Conservation (phyloP, 1,284 basidiomycete species). For the Rhodotorula mucilaginosa region DNA sequence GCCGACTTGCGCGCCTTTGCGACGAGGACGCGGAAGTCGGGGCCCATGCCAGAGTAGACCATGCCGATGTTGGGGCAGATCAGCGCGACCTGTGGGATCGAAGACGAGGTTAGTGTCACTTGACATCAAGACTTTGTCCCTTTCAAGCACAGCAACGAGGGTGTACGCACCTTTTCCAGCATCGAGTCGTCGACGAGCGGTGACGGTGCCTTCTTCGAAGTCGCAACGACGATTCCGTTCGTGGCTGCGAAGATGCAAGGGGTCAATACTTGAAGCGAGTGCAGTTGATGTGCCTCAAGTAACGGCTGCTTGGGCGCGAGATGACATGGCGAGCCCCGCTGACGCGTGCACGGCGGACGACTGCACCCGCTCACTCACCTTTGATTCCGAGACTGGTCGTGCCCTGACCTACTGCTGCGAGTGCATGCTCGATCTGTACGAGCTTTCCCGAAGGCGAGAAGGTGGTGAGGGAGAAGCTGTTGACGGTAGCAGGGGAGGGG, state of each 20-base stretch:
- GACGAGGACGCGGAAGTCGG: conserved; percentile 93
- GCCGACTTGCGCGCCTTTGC: conserved; percentile 94
- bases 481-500: background rate
- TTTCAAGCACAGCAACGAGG: too few relatives aligned
- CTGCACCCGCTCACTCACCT: conserved; percentile 60
- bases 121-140: too few relatives aligned
- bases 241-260: conserved; percentile 62
- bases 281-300: too few relatives aligned
- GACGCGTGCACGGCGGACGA: background rate
- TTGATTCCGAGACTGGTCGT: conserved; percentile 98
- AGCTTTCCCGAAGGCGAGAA: conserved; percentile 94
- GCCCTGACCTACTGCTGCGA: conserved; percentile 94
- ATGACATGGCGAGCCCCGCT: background rate
- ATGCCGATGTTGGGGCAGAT: conserved; percentile 99
- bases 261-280: background rate
- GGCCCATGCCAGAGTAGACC: conserved; percentile 99
- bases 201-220: conserved; percentile 98
- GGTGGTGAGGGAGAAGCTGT: conserved; percentile 86
- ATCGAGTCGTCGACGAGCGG: conserved; percentile 96
- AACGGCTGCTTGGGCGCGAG: too few relatives aligned
- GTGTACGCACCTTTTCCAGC: conserved; percentile 73
- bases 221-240: conserved; percentile 98
- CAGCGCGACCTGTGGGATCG: conserved; percentile 59
- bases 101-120: too few relatives aligned
- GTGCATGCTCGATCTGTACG: conserved; percentile 98